Evolutionary conservation across 2,329 filamentous ascomycete genomes (phyloP), one percentile per base, ranked within the genome.

Genomic region (Diaporthe vexans): DNA sequence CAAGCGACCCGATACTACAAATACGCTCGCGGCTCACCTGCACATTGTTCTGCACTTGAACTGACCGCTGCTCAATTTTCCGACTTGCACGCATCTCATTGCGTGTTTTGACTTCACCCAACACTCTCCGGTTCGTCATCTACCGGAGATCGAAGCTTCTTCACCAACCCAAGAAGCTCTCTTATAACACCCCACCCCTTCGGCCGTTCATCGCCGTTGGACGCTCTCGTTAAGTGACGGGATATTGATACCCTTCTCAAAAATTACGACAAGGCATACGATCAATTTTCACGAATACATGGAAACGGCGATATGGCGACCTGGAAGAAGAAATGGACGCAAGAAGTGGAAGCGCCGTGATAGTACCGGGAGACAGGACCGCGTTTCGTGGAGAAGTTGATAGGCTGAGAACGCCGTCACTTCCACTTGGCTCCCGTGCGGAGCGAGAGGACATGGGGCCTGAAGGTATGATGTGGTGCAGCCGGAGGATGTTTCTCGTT

Each of bases 41-140:
- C 70, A 72, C 46, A 54, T 26, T 63, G 37, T n/a, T 70, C 56
- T 61, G 74, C 68, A 68, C 3, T 40, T 68, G 63, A 26, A 40
- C 46, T 35, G 7, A 57, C 54, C 40, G 73, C 58, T 58, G 59
- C 70, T 58, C 48, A 54, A 61, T 26, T 54, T 54, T 58, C 58
- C 71, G 71, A 71, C 71, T 40, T 26, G 58, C 48, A 57, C 58
- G 74, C 67, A 37, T n/a, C n/a, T 43, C 52, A 48, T 19, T 11
- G 74, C 51, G 71, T 43, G 48, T 59, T 10, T 17, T 69, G 70
- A 73, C 57, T 72, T 29, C 21, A 59, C 40, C 26, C 35, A 67
- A 33, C n/a, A 73, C 71, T 71, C 65, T 72, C 65, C 43, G 65
- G 71, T 67, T 71, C 71, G 71, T 73, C 74, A 73, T 43, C 72